phyloP scores from a whole-genome alignment of 2,329 filamentous ascomycete genomes.

The Trichophyton verrucosum region DNA sequence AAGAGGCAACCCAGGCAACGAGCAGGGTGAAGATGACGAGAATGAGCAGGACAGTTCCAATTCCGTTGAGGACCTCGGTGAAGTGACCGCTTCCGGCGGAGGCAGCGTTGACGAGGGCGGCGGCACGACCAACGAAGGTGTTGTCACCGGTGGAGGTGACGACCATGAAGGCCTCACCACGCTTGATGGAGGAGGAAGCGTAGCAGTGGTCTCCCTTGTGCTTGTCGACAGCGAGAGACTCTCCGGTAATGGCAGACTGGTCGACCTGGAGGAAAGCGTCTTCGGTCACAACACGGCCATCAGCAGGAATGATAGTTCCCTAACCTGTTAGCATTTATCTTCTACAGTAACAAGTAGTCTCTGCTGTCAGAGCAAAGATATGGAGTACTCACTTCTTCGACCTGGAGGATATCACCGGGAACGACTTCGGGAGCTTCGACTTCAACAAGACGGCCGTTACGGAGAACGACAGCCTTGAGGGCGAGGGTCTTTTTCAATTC shows the following conservation, averaged over 20 bases:
- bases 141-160: conserved; percentile 77
- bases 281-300: conserved; percentile 74
- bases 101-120: conserved; percentile 70
- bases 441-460: conserved; percentile 65
- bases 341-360: too few relatives aligned
- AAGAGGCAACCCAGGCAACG: conserved; percentile 73
- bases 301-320: conserved; percentile 82
- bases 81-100: conserved; percentile 68
- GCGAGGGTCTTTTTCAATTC: conserved; percentile 84
- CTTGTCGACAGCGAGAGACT: conserved; percentile 86
- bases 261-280: conserved; percentile 80
- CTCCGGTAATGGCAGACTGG: conserved; percentile 82
- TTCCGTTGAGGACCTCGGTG: conserved; percentile 79
- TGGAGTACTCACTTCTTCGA: conserved; percentile 52
- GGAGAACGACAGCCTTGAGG: conserved; percentile 74
- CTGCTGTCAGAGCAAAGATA: too few relatives aligned
- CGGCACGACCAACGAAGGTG: conserved; percentile 80
- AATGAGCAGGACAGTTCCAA: conserved; percentile 66
- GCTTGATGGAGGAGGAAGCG: conserved; percentile 78
- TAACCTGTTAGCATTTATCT: background rate
- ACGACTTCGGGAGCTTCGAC: conserved; percentile 74
- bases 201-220: conserved; percentile 69
- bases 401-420: conserved; percentile 76
- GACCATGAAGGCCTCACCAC: conserved; percentile 73
- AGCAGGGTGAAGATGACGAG: conserved; percentile 71